Base-by-base conservation (phyloP, 768 basidiomycete species). In the Phlebiopsis flavidoalba region DNA sequence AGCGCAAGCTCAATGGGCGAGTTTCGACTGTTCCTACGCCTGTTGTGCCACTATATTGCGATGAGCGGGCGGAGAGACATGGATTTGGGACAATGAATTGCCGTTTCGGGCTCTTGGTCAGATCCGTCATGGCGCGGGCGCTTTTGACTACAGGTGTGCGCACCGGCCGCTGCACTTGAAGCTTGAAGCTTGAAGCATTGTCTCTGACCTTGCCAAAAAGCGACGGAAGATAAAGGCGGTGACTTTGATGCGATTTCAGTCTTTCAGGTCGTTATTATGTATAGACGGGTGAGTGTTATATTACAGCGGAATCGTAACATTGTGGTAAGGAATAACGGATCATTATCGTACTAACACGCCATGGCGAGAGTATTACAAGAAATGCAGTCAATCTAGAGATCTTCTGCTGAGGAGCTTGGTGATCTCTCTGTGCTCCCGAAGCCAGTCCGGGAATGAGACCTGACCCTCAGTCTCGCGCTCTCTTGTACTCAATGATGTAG, bases 11-110 rank as follows among this genome's bases (percentile, higher is more conserved):
- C 70, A 21, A 99, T 84, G 3, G n/a, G 91, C 91, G 7, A 98
- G 80, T 58, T 91, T 91, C 10, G 95, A 95, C 75, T 99, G n/a
- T 99, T 55, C 97, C 97, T 15, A 95, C 94, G 22, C 96, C 91
- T 26, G 96, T 99, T 0, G 96, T 95, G 36, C 96, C 96, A 62
- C 93, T n/a, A 92, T 55, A 98, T 86, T 17, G 88, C 82, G 57
- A 98, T 84, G 65, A 97, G 74, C 22, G 91, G 91, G 33, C 77
- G 79, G 46, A 82, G 67, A 60, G 80, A 70, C 76, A 80, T 79
- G 60, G 60, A 53, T 53, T 11, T n/a, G 53, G n/a, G 22, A 12
- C 49, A 50, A 50, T n/a, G 21, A 50, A 19, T n/a, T 50, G 17
- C 26, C 6, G 26, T 31, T 31, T 2, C 26, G 26, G 26, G 26